Evolutionary conservation across 2,329 filamentous ascomycete genomes (phyloP).

Genomic region (Fusarium sp.): DNA sequence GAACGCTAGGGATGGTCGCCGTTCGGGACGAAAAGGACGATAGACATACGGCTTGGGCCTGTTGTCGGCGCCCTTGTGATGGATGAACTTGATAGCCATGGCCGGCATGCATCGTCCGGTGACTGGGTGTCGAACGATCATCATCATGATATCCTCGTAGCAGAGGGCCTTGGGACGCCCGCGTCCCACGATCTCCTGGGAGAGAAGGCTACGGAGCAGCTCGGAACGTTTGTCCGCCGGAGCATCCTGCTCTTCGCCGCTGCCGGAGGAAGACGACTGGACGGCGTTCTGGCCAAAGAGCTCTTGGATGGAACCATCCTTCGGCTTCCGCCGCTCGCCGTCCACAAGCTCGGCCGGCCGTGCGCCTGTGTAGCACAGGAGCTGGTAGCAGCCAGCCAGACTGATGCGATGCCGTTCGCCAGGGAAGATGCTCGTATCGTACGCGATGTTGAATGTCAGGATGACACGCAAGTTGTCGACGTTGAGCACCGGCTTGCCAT

Average conservation of each 20-base stretch:
- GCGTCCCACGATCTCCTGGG: not conserved
- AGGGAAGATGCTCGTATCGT: constrained; percentile 40
- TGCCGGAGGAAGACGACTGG: not conserved
- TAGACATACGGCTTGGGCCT: constrained; percentile 41
- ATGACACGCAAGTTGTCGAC: constrained; percentile 35
- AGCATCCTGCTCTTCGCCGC: constrained; percentile 5
- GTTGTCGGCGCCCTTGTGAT: constrained; percentile 44
- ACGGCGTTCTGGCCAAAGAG: constrained; percentile 41
- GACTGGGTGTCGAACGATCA: constrained; percentile 40
- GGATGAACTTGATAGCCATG: constrained; percentile 46
- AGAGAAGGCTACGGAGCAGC: too few relatives aligned
- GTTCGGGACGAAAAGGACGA: too few relatives aligned
- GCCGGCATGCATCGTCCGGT: constrained; percentile 32
- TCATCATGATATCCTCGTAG: constrained; percentile 46
- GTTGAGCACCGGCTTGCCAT: constrained; percentile 40
- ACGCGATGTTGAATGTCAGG: constrained; percentile 45
- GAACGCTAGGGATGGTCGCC: too few relatives aligned
- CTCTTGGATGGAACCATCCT: constrained; percentile 39
- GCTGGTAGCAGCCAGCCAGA: constrained; percentile 41
- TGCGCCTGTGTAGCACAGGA: constrained; percentile 43
- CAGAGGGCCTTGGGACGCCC: constrained; percentile 43
- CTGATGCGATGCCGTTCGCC: constrained; percentile 38
- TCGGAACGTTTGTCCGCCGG: too few relatives aligned
- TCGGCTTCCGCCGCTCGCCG: constrained; percentile 38
- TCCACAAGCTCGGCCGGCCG: constrained; percentile 45